Evolutionary conservation across 371 early-diverging fungal genomes (phyloP).

Genomic region (Thermomucor indicae-seudaticae): DNA sequence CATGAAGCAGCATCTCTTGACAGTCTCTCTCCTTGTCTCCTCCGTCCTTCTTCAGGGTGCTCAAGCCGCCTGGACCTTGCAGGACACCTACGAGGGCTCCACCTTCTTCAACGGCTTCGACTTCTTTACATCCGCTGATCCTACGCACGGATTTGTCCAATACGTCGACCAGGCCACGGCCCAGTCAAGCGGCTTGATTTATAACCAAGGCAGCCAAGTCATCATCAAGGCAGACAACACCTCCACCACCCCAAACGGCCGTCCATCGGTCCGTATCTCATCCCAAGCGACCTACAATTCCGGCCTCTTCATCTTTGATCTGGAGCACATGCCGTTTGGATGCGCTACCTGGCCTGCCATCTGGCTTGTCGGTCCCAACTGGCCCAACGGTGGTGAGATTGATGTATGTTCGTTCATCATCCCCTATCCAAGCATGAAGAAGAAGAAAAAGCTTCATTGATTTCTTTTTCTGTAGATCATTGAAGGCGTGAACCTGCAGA

Average conservation of each 20-base stretch:
- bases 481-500: constrained; percentile 27
- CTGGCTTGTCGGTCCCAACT: constrained; percentile 32
- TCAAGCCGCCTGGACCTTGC: constrained; percentile 13
- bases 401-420: constrained; percentile 8
- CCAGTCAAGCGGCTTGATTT: constrained; percentile 3
- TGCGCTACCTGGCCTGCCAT: constrained; percentile 35
- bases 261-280: constrained; percentile 20
- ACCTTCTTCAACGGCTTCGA: constrained; percentile 29
- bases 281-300: constrained; percentile 17
- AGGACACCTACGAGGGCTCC: constrained; percentile 5
- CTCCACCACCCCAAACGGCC: constrained; percentile 13
- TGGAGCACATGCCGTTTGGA: constrained; percentile 30
- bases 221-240: constrained; percentile 13
- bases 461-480: constrained; percentile 11
- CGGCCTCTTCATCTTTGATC: constrained; percentile 31
- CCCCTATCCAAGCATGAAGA: not conserved
- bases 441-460: not conserved
- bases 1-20: not conserved
- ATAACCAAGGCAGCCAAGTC: constrained; percentile 1
- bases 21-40: not conserved
- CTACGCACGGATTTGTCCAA: constrained; percentile 41
- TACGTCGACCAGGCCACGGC: constrained; percentile 32
- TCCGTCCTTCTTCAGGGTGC: not conserved
- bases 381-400: constrained; percentile 34
- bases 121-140: constrained; percentile 33